A percentile compares a stretch with the other conserved stretches of the same genome.
Conservation (phyloP, 2,329 filamentous ascomycete genomes). For the Cladobotryum mycophilum region DNA sequence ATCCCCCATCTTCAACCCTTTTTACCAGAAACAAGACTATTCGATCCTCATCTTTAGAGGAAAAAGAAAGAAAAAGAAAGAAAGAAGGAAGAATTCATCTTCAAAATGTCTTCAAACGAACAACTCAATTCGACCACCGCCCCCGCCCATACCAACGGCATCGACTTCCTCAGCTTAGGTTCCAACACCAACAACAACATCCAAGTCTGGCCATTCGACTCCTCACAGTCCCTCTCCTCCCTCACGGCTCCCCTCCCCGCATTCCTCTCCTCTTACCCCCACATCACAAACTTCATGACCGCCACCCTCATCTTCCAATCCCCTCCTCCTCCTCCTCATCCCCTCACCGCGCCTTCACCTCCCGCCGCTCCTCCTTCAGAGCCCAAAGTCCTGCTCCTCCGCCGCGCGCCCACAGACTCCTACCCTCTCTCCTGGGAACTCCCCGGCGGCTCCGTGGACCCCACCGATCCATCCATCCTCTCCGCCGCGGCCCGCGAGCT, state of each 20-base stretch:
- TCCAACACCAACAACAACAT: too few relatives aligned
- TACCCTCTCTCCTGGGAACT: constrained; percentile 18
- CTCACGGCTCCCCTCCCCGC: constrained; percentile 5
- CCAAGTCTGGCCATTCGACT: too few relatives aligned
- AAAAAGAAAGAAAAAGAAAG: not conserved
- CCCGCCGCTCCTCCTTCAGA: not conserved
- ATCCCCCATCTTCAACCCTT: too few relatives aligned
- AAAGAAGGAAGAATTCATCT: too few relatives aligned
- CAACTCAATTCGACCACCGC: too few relatives aligned
- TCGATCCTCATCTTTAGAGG: too few relatives aligned
- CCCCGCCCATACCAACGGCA: too few relatives aligned
- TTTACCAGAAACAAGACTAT: too few relatives aligned
- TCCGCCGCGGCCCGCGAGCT: constrained; percentile 39
- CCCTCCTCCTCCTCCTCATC: not conserved
- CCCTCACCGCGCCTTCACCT: not conserved
- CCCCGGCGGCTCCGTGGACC: constrained; percentile 23
- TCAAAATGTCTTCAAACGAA: not conserved
- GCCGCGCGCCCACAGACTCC: constrained; percentile 15
- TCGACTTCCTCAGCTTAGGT: too few relatives aligned
- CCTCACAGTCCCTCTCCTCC: constrained; percentile 10
- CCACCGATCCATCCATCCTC: constrained; percentile 37
- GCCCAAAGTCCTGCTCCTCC: constrained; percentile 8
- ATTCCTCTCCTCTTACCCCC: constrained; percentile 13
- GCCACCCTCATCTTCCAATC: constrained; percentile 15
- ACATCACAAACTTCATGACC: constrained; percentile 16